These are phyloP conservation scores for Venturia carpophila DNA, from an alignment of 2,329 filamentous ascomycete species.

Conservation along the genomic window DNA sequence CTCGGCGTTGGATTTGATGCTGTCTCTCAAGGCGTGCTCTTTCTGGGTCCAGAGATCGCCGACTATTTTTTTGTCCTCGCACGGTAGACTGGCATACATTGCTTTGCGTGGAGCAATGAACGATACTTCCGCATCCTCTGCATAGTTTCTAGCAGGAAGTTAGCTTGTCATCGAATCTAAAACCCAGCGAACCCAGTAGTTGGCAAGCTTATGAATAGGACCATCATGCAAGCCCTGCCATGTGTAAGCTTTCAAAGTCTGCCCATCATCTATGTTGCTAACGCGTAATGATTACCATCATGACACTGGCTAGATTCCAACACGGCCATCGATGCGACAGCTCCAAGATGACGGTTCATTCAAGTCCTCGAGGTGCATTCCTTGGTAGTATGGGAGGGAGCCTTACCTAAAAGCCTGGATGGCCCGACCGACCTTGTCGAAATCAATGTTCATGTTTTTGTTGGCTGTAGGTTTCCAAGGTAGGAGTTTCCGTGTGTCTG, in stretches of 20 bases:
- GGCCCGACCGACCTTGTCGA: background rate
- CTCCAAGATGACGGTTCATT: no score
- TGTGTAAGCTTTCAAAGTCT: background rate
- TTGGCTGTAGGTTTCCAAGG: background rate
- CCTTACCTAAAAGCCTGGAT: background rate
- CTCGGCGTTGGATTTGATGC: background rate
- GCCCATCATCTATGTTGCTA: background rate
- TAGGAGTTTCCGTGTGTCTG: background rate
- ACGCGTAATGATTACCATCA: no score
- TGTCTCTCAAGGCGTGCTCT: background rate
- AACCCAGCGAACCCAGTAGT: no score
- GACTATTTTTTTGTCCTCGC: background rate
- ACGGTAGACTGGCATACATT: background rate
- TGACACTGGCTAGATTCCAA: no score
- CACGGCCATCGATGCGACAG: no score
- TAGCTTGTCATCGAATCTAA: background rate
- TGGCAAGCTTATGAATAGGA: no score
- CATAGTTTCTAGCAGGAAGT: background rate
- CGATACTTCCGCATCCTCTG: background rate
- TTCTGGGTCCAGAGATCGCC: slow-evolving; percentile 4
- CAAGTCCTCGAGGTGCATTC: background rate
- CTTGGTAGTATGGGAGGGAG: background rate
- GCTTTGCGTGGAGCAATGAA: slow-evolving; percentile 12
- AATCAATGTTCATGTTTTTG: background rate
- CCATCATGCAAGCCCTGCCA: background rate